Conservation (phyloP, 2,329 filamentous ascomycete species). For the Lecanoromycetidae sp. region DNA sequence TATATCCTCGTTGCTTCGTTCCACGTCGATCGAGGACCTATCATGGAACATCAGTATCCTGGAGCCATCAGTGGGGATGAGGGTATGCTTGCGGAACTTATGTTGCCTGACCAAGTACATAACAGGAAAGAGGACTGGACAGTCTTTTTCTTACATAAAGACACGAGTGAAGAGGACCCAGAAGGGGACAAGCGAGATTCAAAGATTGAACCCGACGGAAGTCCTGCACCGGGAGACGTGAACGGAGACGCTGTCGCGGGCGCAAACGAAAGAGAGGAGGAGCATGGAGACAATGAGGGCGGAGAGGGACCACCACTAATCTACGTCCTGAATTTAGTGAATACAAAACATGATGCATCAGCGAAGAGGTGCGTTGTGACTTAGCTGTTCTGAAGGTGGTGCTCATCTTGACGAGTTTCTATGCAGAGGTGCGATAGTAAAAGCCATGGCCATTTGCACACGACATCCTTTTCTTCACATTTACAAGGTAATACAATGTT, state of each 20-base stretch:
- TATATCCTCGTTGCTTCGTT: conserved; percentile 97
- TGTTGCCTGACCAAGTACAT: conserved; percentile 95
- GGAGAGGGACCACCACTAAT: conserved; percentile 82
- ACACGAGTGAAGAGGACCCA: conserved; percentile 66
- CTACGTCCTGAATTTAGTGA: conserved; percentile 93
- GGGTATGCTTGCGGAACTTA: conserved; percentile 94
- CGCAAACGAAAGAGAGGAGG: conserved; percentile 35
- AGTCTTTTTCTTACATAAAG: conserved; percentile 96
- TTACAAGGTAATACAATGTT: conserved; percentile 59
- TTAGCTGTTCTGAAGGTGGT: neutral
- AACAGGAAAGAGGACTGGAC: conserved; percentile 96
- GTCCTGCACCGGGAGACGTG: neutral
- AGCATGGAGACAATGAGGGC: conserved; percentile 50
- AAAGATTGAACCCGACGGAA: conserved; percentile 34
- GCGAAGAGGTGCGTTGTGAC: conserved; percentile 50
- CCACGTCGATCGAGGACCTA: conserved; percentile 86
- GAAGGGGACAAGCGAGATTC: conserved; percentile 40
- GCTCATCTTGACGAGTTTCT: neutral
- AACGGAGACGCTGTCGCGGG: conserved; percentile 24
- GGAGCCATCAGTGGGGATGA: conserved; percentile 92
- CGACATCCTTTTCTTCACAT: conserved; percentile 96
- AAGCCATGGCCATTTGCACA: conserved; percentile 98
- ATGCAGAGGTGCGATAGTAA: conserved; percentile 75
- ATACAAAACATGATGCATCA: conserved; percentile 91
- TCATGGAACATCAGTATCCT: conserved; percentile 98